Conservation (phyloP, 164 flowering plant species). For the Kalanchoe fedtschenkoi region DNA sequence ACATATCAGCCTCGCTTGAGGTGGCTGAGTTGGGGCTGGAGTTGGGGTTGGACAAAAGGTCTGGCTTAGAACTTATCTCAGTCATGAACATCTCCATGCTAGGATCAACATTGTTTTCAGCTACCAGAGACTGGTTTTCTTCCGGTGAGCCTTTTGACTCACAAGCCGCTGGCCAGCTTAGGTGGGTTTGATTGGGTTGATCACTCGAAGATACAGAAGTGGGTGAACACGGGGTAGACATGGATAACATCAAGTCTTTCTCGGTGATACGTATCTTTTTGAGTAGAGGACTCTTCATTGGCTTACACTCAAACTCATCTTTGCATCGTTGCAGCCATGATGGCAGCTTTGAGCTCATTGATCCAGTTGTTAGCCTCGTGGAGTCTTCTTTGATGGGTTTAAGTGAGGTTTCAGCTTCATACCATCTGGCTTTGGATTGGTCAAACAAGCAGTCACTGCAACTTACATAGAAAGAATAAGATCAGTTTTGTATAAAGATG, state of each 20-base stretch:
- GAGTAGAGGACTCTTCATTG: background rate
- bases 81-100: slow-evolving; percentile 21
- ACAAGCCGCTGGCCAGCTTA: slow-evolving; percentile 32
- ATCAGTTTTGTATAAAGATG: background rate
- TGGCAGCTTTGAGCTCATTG: slow-evolving; percentile 47
- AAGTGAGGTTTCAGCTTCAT: slow-evolving; percentile 26
- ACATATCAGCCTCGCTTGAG: slow-evolving; percentile 52
- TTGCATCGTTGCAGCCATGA: slow-evolving; percentile 72
- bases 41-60: slow-evolving; percentile 49
- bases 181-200: slow-evolving; percentile 18
- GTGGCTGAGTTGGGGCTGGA: slow-evolving; percentile 68
- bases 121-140: slow-evolving; percentile 16
- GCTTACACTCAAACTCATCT: slow-evolving; percentile 26
- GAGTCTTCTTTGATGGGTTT: slow-evolving; percentile 15
- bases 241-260: slow-evolving; percentile 20
- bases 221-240: slow-evolving; percentile 48
- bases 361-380: slow-evolving; percentile 1
- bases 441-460: slow-evolving; percentile 28
- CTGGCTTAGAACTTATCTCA: slow-evolving; percentile 31
- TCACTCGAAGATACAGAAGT: slow-evolving; percentile 46
- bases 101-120: slow-evolving; percentile 17
- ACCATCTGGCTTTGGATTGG: slow-evolving; percentile 28
- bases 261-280: slow-evolving; percentile 1
- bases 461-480: background rate
- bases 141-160: slow-evolving; percentile 25